Evolutionary conservation across 129 eudicot species (phyloP).

Genomic region (Heracleum sosnowskyi): DNA sequence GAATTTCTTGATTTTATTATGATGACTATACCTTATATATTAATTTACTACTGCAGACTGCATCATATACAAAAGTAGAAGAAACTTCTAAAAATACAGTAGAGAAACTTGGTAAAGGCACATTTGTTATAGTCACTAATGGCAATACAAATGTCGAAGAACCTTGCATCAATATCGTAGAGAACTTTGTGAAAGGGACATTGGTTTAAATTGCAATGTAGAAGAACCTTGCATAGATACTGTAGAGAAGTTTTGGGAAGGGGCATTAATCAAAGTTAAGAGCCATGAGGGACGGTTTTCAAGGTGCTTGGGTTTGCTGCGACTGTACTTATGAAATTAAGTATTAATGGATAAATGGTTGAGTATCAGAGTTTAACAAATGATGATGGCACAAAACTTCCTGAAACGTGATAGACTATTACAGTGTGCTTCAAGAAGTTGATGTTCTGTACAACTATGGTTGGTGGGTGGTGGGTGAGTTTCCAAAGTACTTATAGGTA

Average conservation of each 20-base stretch:
- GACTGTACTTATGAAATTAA: slow-evolving; percentile 29
- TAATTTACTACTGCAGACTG: not conserved
- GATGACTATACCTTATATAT: not conserved
- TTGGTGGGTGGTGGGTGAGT: slow-evolving; percentile 88
- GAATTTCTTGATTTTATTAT: not conserved
- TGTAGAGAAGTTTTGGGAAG: slow-evolving; percentile 26
- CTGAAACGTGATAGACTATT: slow-evolving; percentile 34
- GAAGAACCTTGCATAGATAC: not conserved
- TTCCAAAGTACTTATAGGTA: slow-evolving; percentile 34
- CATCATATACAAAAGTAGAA: not conserved
- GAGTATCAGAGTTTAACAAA: slow-evolving; percentile 51
- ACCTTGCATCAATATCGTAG: not conserved
- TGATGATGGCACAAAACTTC: slow-evolving; percentile 55
- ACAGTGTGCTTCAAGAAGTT: slow-evolving; percentile 46
- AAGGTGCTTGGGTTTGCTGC: slow-evolving; percentile 88
- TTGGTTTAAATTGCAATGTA: not conserved
- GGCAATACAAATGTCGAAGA: not conserved
- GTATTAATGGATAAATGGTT: slow-evolving; percentile 26
- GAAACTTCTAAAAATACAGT: not conserved
- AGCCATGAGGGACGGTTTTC: slow-evolving; percentile 73
- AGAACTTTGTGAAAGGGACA: not conserved
- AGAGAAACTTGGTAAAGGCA: not conserved
- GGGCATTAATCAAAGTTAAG: slow-evolving; percentile 48
- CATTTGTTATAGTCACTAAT: not conserved
- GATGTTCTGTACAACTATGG: slow-evolving; percentile 68